Conservation (phyloP, 345 rosid species). For the Hibiscus tridactylites region DNA sequence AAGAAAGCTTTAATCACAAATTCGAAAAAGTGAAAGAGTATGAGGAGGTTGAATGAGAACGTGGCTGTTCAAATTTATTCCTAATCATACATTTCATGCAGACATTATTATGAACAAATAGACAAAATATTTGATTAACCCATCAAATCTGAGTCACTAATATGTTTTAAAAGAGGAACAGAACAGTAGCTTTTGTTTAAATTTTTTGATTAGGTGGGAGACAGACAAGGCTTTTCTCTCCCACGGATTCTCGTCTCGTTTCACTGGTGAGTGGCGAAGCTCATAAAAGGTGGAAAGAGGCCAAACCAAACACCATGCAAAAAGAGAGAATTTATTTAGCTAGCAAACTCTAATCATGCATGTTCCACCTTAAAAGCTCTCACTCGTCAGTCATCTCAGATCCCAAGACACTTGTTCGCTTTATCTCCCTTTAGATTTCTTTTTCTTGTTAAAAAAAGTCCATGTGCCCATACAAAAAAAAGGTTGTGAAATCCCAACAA, state of each 20-base stretch:
- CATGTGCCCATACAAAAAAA: too few species aligned
- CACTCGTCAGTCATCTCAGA: conserved; percentile 16
- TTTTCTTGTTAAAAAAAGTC: not conserved
- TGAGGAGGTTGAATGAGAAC: not conserved
- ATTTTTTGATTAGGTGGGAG: not conserved
- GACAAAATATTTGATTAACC: not conserved
- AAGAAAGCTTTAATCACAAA: not conserved
- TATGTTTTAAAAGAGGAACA: not conserved
- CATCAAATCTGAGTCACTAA: not conserved
- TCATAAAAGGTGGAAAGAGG: not conserved
- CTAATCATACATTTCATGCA: not conserved
- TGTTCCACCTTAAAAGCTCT: not conserved
- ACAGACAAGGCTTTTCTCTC: not conserved
- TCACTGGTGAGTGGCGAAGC: not conserved
- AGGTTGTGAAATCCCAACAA: conserved; percentile 12
- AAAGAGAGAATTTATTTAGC: not conserved
- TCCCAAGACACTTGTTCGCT: conserved; percentile 19
- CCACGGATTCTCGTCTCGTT: not conserved
- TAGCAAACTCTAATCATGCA: not conserved
- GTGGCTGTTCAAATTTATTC: not conserved
- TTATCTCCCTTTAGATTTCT: not conserved
- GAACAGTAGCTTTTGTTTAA: not conserved
- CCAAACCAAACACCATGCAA: not conserved
- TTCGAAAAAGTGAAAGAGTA: too few species aligned
- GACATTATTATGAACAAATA: not conserved